Conservation (phyloP, 2,329 filamentous ascomycete genomes). For the Lasiodiplodia gonubiensis region DNA sequence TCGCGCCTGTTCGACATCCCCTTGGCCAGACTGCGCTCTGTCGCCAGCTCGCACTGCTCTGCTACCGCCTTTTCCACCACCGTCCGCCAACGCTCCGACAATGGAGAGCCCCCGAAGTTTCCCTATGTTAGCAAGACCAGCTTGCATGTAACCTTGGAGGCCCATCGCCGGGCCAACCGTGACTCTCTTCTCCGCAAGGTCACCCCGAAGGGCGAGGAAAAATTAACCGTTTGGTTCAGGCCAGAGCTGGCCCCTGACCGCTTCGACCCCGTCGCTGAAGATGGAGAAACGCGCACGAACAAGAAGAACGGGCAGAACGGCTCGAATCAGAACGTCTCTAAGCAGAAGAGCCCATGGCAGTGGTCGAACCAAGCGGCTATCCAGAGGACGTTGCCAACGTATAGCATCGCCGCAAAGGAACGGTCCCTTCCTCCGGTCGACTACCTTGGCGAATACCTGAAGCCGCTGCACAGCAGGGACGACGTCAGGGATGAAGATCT, state of each 20-base stretch:
- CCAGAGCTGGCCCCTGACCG: conserved; percentile 5
- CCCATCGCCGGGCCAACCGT: conserved; percentile 49
- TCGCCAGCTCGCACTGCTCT: background rate
- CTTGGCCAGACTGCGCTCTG: background rate
- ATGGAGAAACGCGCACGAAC: background rate
- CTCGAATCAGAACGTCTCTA: no score
- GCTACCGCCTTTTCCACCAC: background rate
- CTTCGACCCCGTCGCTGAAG: background rate
- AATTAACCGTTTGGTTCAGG: background rate
- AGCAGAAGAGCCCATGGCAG: background rate
- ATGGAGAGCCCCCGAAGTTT: background rate
- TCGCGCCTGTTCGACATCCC: conserved; percentile 43
- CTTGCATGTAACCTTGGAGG: conserved; percentile 44
- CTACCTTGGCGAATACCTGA: conserved; percentile 10
- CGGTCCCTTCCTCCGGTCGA: conserved; percentile 3
- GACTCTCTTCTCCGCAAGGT: conserved; percentile 30
- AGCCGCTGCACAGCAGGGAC: background rate
- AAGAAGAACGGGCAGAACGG: background rate
- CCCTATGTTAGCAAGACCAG: conserved; percentile 41
- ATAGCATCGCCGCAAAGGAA: background rate
- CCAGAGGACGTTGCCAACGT: background rate
- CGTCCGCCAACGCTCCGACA: background rate
- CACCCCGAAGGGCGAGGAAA: background rate
- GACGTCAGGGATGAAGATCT: background rate
- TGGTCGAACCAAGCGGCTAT: background rate